Conservation (phyloP, 1,284 basidiomycete species). For the Lentinula novae-zelandiae region DNA sequence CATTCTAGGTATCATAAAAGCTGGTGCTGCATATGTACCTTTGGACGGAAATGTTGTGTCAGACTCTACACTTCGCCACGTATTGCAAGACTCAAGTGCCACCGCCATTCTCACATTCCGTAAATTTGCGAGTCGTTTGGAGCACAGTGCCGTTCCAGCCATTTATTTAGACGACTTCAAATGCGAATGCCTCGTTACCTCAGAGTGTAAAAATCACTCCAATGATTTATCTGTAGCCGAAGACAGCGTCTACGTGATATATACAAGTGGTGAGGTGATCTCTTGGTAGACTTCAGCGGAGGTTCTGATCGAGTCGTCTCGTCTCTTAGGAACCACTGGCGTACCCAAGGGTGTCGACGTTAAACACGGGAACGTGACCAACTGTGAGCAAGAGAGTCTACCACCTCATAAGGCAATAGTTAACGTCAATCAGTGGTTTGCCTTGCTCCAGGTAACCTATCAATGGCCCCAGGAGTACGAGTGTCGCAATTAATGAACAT, state of each 20-base stretch:
- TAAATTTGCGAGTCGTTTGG: constrained; percentile 43
- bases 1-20: constrained; percentile 52
- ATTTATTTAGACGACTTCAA: constrained; percentile 44
- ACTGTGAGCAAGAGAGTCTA: constrained; percentile 34
- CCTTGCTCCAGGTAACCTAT: constrained; percentile 49
- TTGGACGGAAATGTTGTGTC: constrained; percentile 55
- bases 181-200: constrained; percentile 20
- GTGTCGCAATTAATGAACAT: constrained; percentile 60
- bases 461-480: constrained; percentile 48
- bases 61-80: constrained; percentile 49
- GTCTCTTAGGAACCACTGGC: constrained; percentile 42
- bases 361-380: constrained; percentile 53
- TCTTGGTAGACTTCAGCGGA: not conserved
- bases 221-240: constrained; percentile 31
- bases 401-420: not conserved
- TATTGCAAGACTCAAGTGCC: constrained; percentile 44
- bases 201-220: constrained; percentile 31
- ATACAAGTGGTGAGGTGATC: constrained; percentile 47
- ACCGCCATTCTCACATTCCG: constrained; percentile 40
- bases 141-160: constrained; percentile 18
- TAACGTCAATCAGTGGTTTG: constrained; percentile 40
- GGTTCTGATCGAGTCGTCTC: constrained; percentile 17
- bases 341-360: constrained; percentile 59
- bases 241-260: constrained; percentile 57
- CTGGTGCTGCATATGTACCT: constrained; percentile 55